These are phyloP conservation scores for Trichoderma cornu-damae DNA, from an alignment of 2,329 filamentous ascomycete genomes.

Conservation along the genomic window DNA sequence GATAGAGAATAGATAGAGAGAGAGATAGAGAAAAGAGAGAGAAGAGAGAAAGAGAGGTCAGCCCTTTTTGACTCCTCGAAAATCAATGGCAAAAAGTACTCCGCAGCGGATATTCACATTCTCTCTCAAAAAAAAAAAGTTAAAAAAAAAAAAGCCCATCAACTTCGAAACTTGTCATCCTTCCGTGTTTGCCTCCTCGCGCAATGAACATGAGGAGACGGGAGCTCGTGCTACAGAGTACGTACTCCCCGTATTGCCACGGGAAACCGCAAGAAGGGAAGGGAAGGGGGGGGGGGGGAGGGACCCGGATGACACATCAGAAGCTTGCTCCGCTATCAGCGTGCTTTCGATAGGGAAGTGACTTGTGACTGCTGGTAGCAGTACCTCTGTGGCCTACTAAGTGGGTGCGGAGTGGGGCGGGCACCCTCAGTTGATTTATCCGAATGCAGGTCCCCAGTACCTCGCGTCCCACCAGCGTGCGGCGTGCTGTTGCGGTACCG, in stretches of 20 bases:
- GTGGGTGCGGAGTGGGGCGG: slow-evolving; percentile 1
- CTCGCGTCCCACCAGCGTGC: neutral
- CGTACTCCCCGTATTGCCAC: slow-evolving; percentile 6
- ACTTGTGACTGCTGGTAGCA: too few species aligned
- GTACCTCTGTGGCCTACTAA: too few species aligned
- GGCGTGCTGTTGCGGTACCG: slow-evolving; percentile 22
- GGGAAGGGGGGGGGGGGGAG: neutral
- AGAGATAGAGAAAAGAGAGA: too few species aligned
- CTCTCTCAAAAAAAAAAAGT: too few species aligned
- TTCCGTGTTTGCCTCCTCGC: slow-evolving; percentile 27
- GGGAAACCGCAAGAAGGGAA: neutral
- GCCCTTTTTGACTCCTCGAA: neutral
- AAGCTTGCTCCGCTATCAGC: neutral
- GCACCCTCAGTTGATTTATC: neutral
- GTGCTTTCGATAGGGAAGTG: too few species aligned
- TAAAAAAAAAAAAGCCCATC: too few species aligned
- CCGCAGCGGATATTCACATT: neutral
- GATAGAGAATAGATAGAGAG: too few species aligned
- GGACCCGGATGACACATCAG: slow-evolving; percentile 13
- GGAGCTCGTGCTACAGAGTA: too few species aligned
- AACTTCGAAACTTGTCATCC: too few species aligned
- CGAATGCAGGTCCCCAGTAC: slow-evolving; percentile 24
- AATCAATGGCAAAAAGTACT: neutral
- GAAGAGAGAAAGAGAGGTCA: neutral
- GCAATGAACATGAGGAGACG: too few species aligned